Evolutionary conservation across 2,329 filamentous ascomycete species (phyloP), one percentile per base, ranked within the genome.

Genomic region (Monosporascus sp.): DNA sequence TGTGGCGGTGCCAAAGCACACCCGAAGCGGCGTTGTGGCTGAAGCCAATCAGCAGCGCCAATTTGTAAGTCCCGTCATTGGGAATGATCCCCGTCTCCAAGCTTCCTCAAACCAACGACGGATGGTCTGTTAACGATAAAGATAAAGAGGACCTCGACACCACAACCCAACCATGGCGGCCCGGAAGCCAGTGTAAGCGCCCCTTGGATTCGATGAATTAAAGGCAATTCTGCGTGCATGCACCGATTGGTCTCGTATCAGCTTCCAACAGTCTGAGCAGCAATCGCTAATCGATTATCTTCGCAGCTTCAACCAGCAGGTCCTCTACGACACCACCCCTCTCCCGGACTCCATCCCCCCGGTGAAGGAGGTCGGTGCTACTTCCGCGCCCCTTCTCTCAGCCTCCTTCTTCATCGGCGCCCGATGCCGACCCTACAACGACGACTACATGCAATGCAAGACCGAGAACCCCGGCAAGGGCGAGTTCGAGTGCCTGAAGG

Each of bases 361-460:
- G 70, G 94, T 99, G 72, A 83, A 89, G 74, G 94, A 99, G 77
- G 84, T 99, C 62, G 94, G 94, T 67, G 84, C 90, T 68, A 96
- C 87, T 67, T 97, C 93, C 54, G 94, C 92, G 39, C 94, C 94
- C 52, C 82, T 99, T 45, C 79, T 96, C 55, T 96, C 90, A 60
- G 94, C 94, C 35, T 86, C 90, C 50, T 99, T 89, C 82, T 99
- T 97, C 74, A 99, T 99, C 70, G 94, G 94, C 59, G 92, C 91
- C 62, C 87, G 93, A 69, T 99, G 94, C 86, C 88, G 83, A 72
- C 80, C 89, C 54, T 99, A 92, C 81, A 97, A 97, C 75, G 94
- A 99, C 79, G 94, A 99, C 77, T 99, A 88, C 77, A 99, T 99
- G 93, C 89, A 96, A 79, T 99, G 94, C 88, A 99, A 99, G 87